These are phyloP conservation scores for Actinomortierella wolfii DNA, from an alignment of 371 early-diverging fungal genomes.

Conservation along the genomic window DNA sequence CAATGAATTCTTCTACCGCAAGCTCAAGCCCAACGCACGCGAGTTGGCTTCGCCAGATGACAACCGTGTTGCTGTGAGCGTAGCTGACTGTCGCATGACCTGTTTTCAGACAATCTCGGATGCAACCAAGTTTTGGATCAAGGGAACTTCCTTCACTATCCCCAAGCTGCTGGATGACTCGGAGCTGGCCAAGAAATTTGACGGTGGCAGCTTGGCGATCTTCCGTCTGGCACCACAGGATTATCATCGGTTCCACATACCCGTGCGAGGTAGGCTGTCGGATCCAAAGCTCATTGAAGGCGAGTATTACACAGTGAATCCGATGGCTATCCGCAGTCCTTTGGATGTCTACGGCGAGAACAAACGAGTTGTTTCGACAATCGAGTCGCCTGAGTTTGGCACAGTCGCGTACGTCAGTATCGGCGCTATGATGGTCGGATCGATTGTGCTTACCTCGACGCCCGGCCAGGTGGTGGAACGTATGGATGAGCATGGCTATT, in stretches of 20 bases:
- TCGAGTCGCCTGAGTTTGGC: slow-evolving; percentile 75
- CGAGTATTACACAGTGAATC: slow-evolving; percentile 84
- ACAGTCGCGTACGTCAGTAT: slow-evolving; percentile 74
- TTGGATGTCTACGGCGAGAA: slow-evolving; percentile 89
- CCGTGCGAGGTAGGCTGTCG: slow-evolving; percentile 74
- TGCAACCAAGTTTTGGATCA: slow-evolving; percentile 87
- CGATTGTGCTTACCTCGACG: slow-evolving; percentile 70
- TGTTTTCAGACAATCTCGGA: slow-evolving; percentile 69
- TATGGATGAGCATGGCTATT: slow-evolving; percentile 85
- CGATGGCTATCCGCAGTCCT: slow-evolving; percentile 82
- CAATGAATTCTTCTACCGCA: slow-evolving; percentile 90
- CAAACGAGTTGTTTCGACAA: slow-evolving; percentile 69
- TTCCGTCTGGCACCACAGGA: slow-evolving; percentile 90
- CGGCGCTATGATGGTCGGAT: slow-evolving; percentile 91
- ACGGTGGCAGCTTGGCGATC: slow-evolving; percentile 74
- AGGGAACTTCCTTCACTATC: slow-evolving; percentile 79
- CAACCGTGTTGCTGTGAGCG: slow-evolving; percentile 71
- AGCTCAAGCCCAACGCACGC: slow-evolving; percentile 76
- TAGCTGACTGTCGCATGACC: slow-evolving; percentile 83
- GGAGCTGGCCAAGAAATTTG: slow-evolving; percentile 54
- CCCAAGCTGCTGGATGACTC: slow-evolving; percentile 61
- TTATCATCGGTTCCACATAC: slow-evolving; percentile 88
- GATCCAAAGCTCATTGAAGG: slow-evolving; percentile 68
- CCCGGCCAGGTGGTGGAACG: slow-evolving; percentile 59
- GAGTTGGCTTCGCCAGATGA: slow-evolving; percentile 64